Base-by-base conservation (phyloP, 768 basidiomycete species). In the Boletus sp. region DNA sequence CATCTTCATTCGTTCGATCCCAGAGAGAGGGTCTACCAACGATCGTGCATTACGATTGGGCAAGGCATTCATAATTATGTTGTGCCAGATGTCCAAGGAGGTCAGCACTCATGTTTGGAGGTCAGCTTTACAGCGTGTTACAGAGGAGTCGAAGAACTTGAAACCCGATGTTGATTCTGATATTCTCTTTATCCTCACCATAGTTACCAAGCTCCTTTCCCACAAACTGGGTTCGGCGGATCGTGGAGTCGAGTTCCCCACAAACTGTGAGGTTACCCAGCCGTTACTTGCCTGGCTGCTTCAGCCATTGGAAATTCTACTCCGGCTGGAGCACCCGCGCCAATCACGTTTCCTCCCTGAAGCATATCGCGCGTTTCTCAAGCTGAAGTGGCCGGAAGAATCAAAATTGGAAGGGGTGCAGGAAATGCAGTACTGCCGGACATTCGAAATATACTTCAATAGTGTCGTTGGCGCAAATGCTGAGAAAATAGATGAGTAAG, bases 11-110 rank as follows among this genome's bases (percentile, higher is more conserved):
- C 54, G 54, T 17, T 55, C 48, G 12, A 24, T 37, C 5, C 33
- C 40, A 10, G 54, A 50, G 28, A 36, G 8, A 8, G 28, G 35
- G 5, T 24, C 52, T 29, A 36, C 18, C 28, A 7, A 24, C 20
- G 41, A 36, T 18, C 47, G 33, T n/a, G 48, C 54, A 10, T 18
- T 55, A n/a, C 39, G 18, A 20, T 30, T 55, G 24, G 54, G 54
- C 40, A 55, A 37, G 48, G 54, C 54, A 8, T 50, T 55, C 54
- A 28, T 55, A 10, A 55, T 50, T 24, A 49, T 55, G 39, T 20
- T 55, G 17, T 44, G 40, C 32, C 47, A 50, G 40, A 44, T 29
- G 28, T 48, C 54, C 41, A 44, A 29, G 35, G 47, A 44, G 8
- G 48, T 33, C 17, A 41, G n/a, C 17, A 29, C 24, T 18, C 48